phyloP scores from a whole-genome alignment of 2,329 filamentous ascomycete species.

The Claviceps sp. region DNA sequence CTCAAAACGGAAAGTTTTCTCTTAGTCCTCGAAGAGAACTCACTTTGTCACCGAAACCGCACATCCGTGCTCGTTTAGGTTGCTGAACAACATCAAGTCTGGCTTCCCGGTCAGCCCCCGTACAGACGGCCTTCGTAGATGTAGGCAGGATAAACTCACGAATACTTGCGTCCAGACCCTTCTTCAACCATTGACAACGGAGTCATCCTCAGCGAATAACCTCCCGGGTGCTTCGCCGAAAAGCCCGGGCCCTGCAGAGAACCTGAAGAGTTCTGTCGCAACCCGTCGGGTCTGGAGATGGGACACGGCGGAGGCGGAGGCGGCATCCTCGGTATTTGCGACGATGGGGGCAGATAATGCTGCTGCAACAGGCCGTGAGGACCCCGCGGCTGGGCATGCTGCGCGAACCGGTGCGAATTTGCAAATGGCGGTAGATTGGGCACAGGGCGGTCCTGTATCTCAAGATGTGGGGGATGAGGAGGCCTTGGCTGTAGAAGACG shows the following conservation, averaged over 20 bases:
- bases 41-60: constrained; percentile 96
- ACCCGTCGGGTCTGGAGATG: constrained; percentile 13
- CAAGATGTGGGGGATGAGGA: constrained; percentile 10
- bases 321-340: constrained; percentile 5
- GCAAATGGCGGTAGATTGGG: constrained; percentile 5
- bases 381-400: constrained; percentile 1
- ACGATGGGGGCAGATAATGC: constrained; percentile 7
- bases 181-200: constrained; percentile 23
- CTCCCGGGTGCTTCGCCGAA: constrained; percentile 8
- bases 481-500: constrained; percentile 4
- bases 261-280: neutral
- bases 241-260: constrained; percentile 1
- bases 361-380: constrained; percentile 5
- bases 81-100: constrained; percentile 78
- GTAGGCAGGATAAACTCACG: constrained; percentile 12
- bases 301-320: constrained; percentile 6
- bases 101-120: constrained; percentile 9
- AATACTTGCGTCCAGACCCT: constrained; percentile 20
- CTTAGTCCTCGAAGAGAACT: neutral
- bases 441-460: constrained; percentile 1
- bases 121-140: neutral
- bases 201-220: constrained; percentile 11
- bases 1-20: neutral
- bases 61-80: constrained; percentile 89
- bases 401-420: constrained; percentile 11